A percentile compares a stretch with the other conserved stretches of the same genome.
These are phyloP conservation scores for Beta macrorhiza DNA, from an alignment of 179 eudicot genomes.

Conservation along the genomic window DNA sequence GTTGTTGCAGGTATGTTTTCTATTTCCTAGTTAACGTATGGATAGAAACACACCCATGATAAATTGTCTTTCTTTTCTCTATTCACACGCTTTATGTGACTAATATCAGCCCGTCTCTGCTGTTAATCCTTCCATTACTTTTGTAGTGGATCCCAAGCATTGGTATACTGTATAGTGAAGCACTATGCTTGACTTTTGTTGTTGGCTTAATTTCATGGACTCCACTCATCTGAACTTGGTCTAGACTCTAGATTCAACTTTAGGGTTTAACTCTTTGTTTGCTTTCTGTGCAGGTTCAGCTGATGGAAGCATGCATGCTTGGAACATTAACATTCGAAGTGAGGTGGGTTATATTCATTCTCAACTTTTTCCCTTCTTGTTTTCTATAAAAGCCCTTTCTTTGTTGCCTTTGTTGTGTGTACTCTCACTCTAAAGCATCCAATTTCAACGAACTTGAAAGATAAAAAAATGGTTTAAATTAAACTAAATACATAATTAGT, in stretches of 20 bases:
- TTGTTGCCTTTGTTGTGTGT: background rate
- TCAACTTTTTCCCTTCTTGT: conserved; percentile 1
- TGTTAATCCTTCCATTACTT: conserved; percentile 9
- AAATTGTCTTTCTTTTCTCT: background rate
- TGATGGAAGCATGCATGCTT: conserved; percentile 85
- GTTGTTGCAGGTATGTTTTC: conserved; percentile 74
- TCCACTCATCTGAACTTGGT: background rate
- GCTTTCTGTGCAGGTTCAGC: conserved; percentile 65
- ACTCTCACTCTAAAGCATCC: background rate
- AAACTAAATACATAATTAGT: too few relatives aligned
- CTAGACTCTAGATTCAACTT: background rate
- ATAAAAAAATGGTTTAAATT: too few relatives aligned
- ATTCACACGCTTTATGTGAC: background rate
- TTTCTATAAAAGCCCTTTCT: background rate
- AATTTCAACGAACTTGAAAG: background rate
- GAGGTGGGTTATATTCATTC: conserved; percentile 46
- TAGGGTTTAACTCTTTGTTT: background rate
- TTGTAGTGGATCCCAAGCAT: background rate
- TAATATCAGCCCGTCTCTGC: background rate
- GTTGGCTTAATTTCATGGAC: background rate
- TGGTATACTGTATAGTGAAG: background rate
- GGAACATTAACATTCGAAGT: conserved; percentile 54
- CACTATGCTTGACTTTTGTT: background rate
- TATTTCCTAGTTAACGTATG: background rate
- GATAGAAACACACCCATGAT: background rate